Evolutionary conservation across 2,329 filamentous ascomycete genomes (phyloP), one percentile per base, ranked within the genome.

Genomic region (Eurotiales sp.): DNA sequence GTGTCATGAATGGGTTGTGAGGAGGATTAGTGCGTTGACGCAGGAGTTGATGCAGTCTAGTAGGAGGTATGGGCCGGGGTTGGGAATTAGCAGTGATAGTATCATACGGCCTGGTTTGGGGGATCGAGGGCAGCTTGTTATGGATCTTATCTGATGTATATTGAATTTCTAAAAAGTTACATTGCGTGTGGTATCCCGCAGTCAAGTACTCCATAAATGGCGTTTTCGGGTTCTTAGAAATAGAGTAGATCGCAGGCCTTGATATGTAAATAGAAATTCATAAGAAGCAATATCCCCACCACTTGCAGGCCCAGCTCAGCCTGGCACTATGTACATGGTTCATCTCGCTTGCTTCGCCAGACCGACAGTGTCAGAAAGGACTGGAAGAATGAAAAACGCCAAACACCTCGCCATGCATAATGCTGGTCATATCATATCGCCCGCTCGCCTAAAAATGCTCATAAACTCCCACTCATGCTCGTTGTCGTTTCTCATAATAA

Each of bases 121-220:
- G 23, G 53, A 50, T 14, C 61, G 71, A 48, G 67, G 65, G 15
- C 67, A 66, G 53, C 42, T 66, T 41, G 50, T 67, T 46, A 40
- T 66, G 54, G 57, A 63, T 57, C 50, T 61, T 40, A 14, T 50
- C 27, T 54, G 17, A 37, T 12, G 15, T 4, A 15, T n/a, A n/a
- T n/a, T n/a, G n/a, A n/a, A n/a, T n/a, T n/a, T n/a, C n/a, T n/a
- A n/a, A n/a, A n/a, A n/a, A n/a, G n/a, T n/a, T n/a, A n/a, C n/a
- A n/a, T n/a, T n/a, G n/a, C n/a, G n/a, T n/a, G n/a, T n/a, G n/a
- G n/a, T n/a, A n/a, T n/a, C n/a, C n/a, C n/a, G n/a, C n/a, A n/a
- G n/a, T n/a, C n/a, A n/a, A n/a, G n/a, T n/a, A n/a, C n/a, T n/a
- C n/a, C n/a, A n/a, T n/a, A n/a, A n/a, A n/a, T n/a, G n/a, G n/a